These are phyloP conservation scores for Trichoderma harzianum DNA, from an alignment of 2,329 filamentous ascomycete genomes.

Conservation along the genomic window DNA sequence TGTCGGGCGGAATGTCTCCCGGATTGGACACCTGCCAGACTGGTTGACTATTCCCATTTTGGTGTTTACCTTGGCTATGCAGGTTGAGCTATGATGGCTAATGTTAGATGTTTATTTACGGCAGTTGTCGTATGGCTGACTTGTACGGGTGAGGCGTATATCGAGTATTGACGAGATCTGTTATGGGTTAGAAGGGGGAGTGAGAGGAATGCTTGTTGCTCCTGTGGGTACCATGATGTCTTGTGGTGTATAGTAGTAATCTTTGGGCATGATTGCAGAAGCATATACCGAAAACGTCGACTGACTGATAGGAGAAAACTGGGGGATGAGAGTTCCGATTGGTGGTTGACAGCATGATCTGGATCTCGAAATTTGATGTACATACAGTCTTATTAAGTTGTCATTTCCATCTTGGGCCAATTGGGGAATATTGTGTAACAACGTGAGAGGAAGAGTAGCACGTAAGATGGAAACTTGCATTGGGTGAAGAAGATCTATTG, in stretches of 20 bases:
- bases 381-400: background rate
- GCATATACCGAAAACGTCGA: background rate
- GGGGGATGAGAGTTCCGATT: background rate
- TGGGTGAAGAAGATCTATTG: background rate
- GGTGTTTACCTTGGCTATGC: background rate
- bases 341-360: background rate
- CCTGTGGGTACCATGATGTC: background rate
- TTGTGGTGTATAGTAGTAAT: background rate
- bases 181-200: background rate
- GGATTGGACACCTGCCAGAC: background rate
- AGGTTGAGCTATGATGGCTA: background rate
- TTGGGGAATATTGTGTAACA: background rate
- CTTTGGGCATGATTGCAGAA: background rate
- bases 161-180: background rate
- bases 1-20: background rate
- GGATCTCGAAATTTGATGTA: background rate
- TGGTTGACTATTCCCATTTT: background rate
- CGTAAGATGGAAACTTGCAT: background rate
- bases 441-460: background rate
- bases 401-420: background rate
- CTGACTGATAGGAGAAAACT: background rate
- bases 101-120: background rate
- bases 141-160: background rate
- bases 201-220: background rate
- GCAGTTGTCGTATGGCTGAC: background rate